Base-by-base conservation (phyloP, 306 rosid genomes). In the Quercus agrifolia region DNA sequence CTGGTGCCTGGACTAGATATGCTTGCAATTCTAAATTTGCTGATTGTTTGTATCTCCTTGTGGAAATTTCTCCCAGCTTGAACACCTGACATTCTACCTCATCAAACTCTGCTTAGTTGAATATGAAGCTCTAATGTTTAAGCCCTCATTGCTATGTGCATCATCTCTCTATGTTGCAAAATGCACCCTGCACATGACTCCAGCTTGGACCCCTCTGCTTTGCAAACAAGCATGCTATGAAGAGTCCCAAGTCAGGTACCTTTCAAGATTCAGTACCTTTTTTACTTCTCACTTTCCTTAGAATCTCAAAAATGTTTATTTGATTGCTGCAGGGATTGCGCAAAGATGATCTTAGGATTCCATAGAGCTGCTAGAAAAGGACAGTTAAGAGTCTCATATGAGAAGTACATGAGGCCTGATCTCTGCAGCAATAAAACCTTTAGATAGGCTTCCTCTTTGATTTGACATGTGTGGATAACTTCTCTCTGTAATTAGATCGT, bases 91-190 rank as follows among this genome's bases (percentile, higher is more conserved):
- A 17, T 93, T 90, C 86, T 91, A 88, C 84, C 87, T 93, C 20
- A 85, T 87, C 1, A 94, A 91, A 75, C 83, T 93, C 55, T 86
- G 91, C 76, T 85, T 93, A 71, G 92, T 91, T 75, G 94, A 90
- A 83, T 85, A 90, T 46, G 98, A 95, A 85, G 89, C 94, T 68
- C 83, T 91, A 75, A 88, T 81, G 78, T 93, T 90, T 86, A 90
- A 88, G 86, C 83, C 98, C 20, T 95, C 99, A 1, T 75, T 91
- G 88, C 79, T 95, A 31, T 90, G 93, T 84, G 97, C 99, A 75
- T 93, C 99, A 56, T 96, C 97, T 28, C 80, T 95, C 79, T 92
- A 86, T 84, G 88, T 91, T 77, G 93, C 96, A 68, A 91, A 96
- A 30, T 89, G 92, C 74, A 91, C 94, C 68, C 73, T 92, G 77